These are phyloP conservation scores for Trametes villosa DNA, from an alignment of 768 basidiomycete genomes.

Conservation along the genomic window DNA sequence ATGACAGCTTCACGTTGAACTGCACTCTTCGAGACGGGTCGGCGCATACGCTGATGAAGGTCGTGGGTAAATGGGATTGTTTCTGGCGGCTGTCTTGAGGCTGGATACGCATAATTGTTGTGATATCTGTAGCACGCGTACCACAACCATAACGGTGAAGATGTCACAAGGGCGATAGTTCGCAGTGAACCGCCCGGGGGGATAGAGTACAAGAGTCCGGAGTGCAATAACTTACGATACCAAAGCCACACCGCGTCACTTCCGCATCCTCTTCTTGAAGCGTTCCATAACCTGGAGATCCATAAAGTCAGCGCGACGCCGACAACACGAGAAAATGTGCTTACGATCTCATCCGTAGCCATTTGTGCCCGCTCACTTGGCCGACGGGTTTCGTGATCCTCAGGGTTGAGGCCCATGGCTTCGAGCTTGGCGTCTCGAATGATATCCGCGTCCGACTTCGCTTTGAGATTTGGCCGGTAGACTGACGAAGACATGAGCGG, in stretches of 20 bases:
- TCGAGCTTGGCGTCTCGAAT: slow-evolving; percentile 86
- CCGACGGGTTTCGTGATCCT: slow-evolving; percentile 46
- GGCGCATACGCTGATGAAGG: no score
- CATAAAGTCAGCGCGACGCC: neutral
- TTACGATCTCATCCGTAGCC: slow-evolving; percentile 90
- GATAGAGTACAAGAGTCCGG: neutral
- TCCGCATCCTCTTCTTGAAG: slow-evolving; percentile 95
- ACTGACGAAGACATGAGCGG: slow-evolving; percentile 49
- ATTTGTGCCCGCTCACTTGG: slow-evolving; percentile 66
- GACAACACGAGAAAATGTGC: slow-evolving; percentile 31
- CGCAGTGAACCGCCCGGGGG: neutral
- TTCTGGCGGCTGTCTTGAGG: no score
- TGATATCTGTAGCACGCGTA: no score
- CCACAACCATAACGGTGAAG: no score
- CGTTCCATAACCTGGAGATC: slow-evolving; percentile 85
- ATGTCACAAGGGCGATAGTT: neutral
- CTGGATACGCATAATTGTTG: no score
- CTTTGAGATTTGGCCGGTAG: slow-evolving; percentile 79
- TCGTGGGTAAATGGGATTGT: no score
- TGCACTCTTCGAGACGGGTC: no score
- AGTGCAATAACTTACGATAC: neutral
- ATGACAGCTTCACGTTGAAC: no score
- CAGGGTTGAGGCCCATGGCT: slow-evolving; percentile 76
- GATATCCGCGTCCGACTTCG: slow-evolving; percentile 88
- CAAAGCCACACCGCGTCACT: slow-evolving; percentile 38